Evolutionary conservation across 2,329 filamentous ascomycete genomes (phyloP).

Genomic region (Pseudofabraea citricarpa): DNA sequence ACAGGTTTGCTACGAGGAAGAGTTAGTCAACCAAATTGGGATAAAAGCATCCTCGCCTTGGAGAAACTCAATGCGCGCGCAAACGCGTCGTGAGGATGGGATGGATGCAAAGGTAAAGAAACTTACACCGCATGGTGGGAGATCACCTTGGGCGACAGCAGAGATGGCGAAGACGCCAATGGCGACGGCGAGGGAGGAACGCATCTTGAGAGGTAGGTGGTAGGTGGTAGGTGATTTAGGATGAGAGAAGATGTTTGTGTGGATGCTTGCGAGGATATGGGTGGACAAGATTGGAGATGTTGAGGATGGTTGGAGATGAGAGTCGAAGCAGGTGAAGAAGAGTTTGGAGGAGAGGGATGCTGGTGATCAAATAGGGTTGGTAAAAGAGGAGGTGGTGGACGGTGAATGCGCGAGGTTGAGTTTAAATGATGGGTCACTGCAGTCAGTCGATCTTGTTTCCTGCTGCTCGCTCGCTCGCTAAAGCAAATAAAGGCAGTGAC

Average conservation of each 20-base stretch:
- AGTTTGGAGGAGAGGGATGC: background rate
- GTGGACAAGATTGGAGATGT: background rate
- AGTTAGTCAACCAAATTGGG: too few relatives aligned
- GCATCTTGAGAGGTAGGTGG: constrained; percentile 21
- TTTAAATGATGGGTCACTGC: too few relatives aligned
- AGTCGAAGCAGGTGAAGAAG: background rate
- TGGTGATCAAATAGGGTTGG: background rate
- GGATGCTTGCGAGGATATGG: background rate
- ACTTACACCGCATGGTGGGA: constrained; percentile 29
- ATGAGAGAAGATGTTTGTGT: constrained; percentile 1
- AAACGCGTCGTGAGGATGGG: background rate
- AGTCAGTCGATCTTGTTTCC: too few relatives aligned
- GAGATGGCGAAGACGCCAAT: constrained; percentile 20
- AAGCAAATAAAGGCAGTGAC: too few relatives aligned
- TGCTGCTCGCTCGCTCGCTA: too few relatives aligned
- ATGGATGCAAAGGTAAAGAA: background rate
- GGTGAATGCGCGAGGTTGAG: constrained; percentile 8
- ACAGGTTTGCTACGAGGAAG: constrained; percentile 30
- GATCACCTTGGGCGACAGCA: constrained; percentile 18
- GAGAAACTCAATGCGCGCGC: background rate
- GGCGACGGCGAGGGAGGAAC: constrained; percentile 21
- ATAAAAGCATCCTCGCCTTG: too few relatives aligned
- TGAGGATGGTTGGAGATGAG: background rate
- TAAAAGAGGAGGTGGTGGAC: background rate
- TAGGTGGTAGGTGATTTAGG: constrained; percentile 1